Percentiles rank a stretch among this genome's conserved stretches.
phyloP scores from a whole-genome alignment of 805 yeast genomes.

The Ogataea ramenticola region DNA sequence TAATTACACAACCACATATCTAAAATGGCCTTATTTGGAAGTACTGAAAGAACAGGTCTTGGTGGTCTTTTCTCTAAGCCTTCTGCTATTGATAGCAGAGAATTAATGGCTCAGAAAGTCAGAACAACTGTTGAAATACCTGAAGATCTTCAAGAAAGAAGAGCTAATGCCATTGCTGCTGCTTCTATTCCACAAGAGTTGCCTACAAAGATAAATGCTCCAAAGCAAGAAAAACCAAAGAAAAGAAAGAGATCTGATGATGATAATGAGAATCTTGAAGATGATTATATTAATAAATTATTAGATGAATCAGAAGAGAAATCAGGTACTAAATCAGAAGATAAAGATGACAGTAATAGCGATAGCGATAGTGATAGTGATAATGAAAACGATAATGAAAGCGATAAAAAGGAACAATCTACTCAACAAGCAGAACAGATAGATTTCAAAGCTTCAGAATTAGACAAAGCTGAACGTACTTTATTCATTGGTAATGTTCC shows the following conservation, averaged over 20 bases:
- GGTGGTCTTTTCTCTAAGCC: conserved; percentile 24
- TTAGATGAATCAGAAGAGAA: conserved; percentile 29
- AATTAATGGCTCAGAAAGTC: conserved; percentile 12
- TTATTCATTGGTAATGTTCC: conserved; percentile 85
- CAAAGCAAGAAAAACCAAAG: conserved; percentile 13
- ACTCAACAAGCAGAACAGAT: conserved; percentile 19
- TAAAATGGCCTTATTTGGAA: neutral
- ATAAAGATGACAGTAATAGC: conserved; percentile 8
- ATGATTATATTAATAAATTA: conserved; percentile 44
- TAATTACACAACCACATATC: neutral
- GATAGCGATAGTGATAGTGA: conserved; percentile 5
- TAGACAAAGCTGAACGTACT: conserved; percentile 77
- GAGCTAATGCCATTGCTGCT: too few relatives aligned
- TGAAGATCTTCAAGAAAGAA: neutral
- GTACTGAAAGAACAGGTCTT: conserved; percentile 3
- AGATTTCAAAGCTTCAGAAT: conserved; percentile 62
- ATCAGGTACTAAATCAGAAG: conserved; percentile 9
- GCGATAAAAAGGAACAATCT: conserved; percentile 8
- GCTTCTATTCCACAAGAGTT: neutral
- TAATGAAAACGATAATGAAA: conserved; percentile 20
- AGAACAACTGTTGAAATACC: conserved; percentile 3
- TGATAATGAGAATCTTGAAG: conserved; percentile 46
- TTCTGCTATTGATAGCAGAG: conserved; percentile 32
- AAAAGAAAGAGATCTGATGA: conserved; percentile 24
- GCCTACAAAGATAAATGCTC: conserved; percentile 3